Evolutionary conservation across 805 yeast species (phyloP).

Genomic region (Starmerella etchellsii): DNA sequence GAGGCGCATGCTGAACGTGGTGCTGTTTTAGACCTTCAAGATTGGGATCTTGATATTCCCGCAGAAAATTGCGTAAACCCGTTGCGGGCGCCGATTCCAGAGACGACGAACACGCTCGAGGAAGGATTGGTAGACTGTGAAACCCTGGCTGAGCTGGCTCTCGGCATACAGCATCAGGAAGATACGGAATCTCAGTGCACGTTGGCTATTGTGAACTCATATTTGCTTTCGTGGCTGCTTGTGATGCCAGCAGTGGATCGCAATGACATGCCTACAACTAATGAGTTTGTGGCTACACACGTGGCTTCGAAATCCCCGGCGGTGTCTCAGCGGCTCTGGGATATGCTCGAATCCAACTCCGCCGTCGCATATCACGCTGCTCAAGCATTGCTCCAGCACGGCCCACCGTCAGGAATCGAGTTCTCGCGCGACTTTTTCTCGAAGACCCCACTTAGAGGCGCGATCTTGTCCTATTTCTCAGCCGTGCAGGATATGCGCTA

Average conservation of each 20-base stretch:
- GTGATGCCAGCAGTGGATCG: background rate
- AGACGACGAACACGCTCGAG: background rate
- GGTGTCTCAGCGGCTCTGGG: too few relatives aligned
- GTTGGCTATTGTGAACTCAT: background rate
- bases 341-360: background rate
- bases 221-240: constrained; percentile 3
- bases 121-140: background rate
- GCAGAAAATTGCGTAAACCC: background rate
- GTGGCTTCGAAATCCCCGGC: background rate
- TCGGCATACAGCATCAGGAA: background rate
- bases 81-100: constrained; percentile 7
- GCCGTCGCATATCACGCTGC: constrained; percentile 16
- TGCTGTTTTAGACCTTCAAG: background rate
- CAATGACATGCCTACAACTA: background rate
- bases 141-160: background rate
- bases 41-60: constrained; percentile 6
- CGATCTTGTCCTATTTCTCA: constrained; percentile 14
- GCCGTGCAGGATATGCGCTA: constrained; percentile 9
- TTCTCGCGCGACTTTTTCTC: constrained; percentile 5
- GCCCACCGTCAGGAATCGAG: background rate
- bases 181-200: background rate
- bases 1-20: too few relatives aligned
- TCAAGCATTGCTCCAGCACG: constrained; percentile 1
- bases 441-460: constrained; percentile 11
- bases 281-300: background rate